Base-by-base conservation (phyloP, 2,329 filamentous ascomycete genomes). In the Paramyrothecium roridum region DNA sequence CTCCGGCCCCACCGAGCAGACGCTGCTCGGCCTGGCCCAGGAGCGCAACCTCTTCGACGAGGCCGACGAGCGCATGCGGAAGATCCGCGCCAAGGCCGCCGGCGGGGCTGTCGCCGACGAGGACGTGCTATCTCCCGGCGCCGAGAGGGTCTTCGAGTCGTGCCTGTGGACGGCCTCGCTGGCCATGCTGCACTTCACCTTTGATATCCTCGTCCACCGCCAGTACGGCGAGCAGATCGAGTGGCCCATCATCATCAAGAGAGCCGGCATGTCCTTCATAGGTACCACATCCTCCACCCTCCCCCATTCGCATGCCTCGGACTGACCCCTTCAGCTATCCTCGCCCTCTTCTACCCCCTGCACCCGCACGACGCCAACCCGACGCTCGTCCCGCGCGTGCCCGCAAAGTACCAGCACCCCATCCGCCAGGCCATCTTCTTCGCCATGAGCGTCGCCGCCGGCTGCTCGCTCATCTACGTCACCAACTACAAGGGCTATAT, bases 401-500 rank as follows among this genome's bases (percentile, higher is more conserved):
- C 82, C 2, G 56, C 61, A 8, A 71, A 68, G 43, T 77, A 73
- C 56, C 81, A 85, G 55, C 62, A 71, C 7, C 64, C 69, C n/a
- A 65, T 83, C 34, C 80, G 81, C 43, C 84, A 87, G 61, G 55
- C 72, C 17, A 70, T 90, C 52, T 95, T 93, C 75, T 81, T 91
- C 57, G 66, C 66, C 17, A 75, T 80, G 22, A 85, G 87, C 60
- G 71, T 87, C 8, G 70, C 67, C 11, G 76, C 84, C 0, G 95
- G 95, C 1, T 90, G 86, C 72, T 93, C 91, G 70, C 77, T 97
- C 59, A 87, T 98, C 50, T 79, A 90, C 62, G 85, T 93, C 53
- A 91, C 89, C 23, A 98, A 97, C 66, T 81, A 78, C 30, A 84
- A 86, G 61, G 85, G 88, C 4, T 98, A 97, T 66, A 85, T 96